Evolutionary conservation across 208 protist species (phyloP).

Genomic region (Crithidia fasciculata): DNA sequence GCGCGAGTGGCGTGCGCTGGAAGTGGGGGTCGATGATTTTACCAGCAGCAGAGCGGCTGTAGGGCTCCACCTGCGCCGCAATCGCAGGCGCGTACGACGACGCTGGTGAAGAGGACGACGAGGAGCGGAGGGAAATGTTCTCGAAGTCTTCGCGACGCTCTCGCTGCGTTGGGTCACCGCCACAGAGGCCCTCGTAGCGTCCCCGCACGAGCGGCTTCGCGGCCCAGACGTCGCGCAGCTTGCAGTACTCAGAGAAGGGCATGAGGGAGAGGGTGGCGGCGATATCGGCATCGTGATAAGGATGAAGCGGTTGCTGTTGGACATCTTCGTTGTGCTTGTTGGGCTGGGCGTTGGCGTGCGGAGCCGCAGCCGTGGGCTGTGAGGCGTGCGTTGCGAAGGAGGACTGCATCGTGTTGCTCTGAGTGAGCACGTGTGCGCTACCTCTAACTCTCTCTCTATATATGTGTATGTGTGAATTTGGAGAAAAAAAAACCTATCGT

Average conservation of each 20-base stretch:
- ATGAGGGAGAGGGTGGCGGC: conserved; percentile 43
- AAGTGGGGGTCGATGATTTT: conserved; percentile 51
- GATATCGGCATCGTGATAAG: conserved; percentile 41
- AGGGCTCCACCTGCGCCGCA: conserved; percentile 57
- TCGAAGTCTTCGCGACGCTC: conserved; percentile 53
- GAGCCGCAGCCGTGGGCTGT: too few species aligned
- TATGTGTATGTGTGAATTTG: too few species aligned
- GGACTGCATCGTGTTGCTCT: background rate
- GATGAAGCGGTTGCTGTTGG: background rate
- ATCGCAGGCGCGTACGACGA: conserved; percentile 12
- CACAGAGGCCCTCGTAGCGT: conserved; percentile 56
- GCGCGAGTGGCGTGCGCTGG: conserved; percentile 67
- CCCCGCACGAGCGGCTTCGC: conserved; percentile 48
- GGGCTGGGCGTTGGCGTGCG: too few species aligned
- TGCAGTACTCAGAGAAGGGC: conserved; percentile 59
- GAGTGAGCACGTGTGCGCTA: too few species aligned
- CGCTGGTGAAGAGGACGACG: background rate
- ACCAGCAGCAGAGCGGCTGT: conserved; percentile 75
- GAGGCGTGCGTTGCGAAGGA: background rate
- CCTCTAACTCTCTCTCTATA: too few species aligned
- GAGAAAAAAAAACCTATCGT: too few species aligned
- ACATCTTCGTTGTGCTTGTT: background rate
- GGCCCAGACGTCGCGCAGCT: conserved; percentile 39
- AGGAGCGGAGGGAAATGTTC: conserved; percentile 15
- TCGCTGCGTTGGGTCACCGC: conserved; percentile 51